These are phyloP conservation scores for Drosera capensis DNA, from an alignment of 148 eudicot species.

Conservation along the genomic window DNA sequence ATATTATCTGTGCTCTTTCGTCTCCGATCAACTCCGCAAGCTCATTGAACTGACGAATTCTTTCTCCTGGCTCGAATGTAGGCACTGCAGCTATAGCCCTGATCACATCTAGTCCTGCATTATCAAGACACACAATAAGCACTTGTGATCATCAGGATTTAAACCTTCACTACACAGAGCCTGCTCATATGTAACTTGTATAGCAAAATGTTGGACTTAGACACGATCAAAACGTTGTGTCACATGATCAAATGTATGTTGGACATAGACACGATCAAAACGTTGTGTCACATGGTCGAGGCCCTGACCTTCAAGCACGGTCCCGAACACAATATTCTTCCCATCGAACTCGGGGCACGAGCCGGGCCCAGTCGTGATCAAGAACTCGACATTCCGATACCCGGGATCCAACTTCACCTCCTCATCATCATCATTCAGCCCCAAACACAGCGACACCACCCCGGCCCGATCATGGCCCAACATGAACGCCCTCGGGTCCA, in stretches of 20 bases:
- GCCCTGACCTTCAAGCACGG: conserved; percentile 74
- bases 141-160: not conserved
- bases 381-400: conserved; percentile 83
- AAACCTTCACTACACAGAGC: no score
- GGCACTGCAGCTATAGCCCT: conserved; percentile 63
- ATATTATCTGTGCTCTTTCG: conserved; percentile 79
- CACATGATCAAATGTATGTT: no score
- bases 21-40: conserved; percentile 86
- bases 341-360: conserved; percentile 85
- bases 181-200: no score
- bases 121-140: conserved; percentile 2
- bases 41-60: conserved; percentile 62
- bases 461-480: conserved; percentile 68
- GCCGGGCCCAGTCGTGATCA: conserved; percentile 93
- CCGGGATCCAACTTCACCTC: conserved; percentile 58
- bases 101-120: conserved; percentile 75
- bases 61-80: conserved; percentile 63
- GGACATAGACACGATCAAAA: not conserved
- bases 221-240: no score
- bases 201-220: no score
- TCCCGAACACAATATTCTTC: conserved; percentile 75
- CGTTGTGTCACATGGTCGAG: not conserved
- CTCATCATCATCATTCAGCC: conserved; percentile 87
- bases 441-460: conserved; percentile 54
- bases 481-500: conserved; percentile 57